phyloP scores from a whole-genome alignment of 768 basidiomycete species.

The Leccinellum luteum region DNA sequence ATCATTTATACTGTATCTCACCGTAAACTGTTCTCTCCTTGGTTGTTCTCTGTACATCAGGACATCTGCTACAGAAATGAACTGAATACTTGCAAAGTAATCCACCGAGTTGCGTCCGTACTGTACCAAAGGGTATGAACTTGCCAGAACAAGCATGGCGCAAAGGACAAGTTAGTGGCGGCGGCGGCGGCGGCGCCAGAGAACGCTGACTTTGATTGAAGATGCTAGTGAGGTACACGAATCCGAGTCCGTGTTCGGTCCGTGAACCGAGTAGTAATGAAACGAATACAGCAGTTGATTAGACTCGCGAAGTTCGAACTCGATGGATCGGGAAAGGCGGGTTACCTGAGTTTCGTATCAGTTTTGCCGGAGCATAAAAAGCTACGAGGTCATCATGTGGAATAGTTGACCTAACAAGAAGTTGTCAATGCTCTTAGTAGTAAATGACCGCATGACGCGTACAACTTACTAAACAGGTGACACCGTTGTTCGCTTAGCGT shows the following conservation, averaged over 20 bases:
- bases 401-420: not conserved
- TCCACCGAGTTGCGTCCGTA: not conserved
- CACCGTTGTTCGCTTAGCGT: not conserved
- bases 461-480: not conserved
- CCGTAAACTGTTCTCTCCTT: not conserved
- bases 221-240: not conserved
- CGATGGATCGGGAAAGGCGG: not conserved
- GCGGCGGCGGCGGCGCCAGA: not conserved
- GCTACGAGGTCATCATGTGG: not conserved
- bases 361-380: not conserved
- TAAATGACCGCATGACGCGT: not conserved
- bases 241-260: not conserved
- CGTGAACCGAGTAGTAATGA: not conserved
- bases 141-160: not conserved
- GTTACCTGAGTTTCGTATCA: not conserved
- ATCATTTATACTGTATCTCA: constrained; percentile 17
- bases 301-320: not conserved
- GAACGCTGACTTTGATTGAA: not conserved
- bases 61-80: constrained; percentile 1
- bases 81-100: not conserved
- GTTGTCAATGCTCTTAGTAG: not conserved
- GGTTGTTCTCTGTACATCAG: constrained; percentile 17
- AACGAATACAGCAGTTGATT: not conserved
- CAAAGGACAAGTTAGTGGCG: not conserved
- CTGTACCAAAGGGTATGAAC: not conserved